Evolutionary conservation across 2,329 filamentous ascomycete genomes (phyloP), one percentile per base, ranked within the genome.

Genomic region (Leptographium wingfieldii): DNA sequence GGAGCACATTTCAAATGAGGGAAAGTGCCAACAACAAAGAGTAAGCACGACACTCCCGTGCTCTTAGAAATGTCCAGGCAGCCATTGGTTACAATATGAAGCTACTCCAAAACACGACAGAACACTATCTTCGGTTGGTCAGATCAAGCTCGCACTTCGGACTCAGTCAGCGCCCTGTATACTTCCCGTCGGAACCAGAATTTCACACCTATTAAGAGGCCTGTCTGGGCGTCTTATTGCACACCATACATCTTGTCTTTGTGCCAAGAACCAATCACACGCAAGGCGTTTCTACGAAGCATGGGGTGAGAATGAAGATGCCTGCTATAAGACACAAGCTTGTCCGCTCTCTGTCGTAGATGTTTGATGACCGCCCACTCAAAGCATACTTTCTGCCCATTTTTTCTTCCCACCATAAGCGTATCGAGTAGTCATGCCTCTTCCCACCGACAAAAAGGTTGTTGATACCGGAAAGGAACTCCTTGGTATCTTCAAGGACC

Each of bases 371-470:
- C 43, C 19, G 43, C 43, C 43, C 43, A 46, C 22, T 22, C 16
- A 46, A 1, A 46, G 43, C 43, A 46, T 19, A n/a, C 16, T 19
- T 22, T 46, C 43, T 46, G 19, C 2, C 43, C 3, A 3, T 22
- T 46, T 43, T 5, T 16, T 40, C 11, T 11, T 7, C 29, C 7
- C 29, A 2, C 38, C 40, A 22, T 19, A n/a, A n/a, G 16, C 6
- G 10, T 19, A n/a, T n/a, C 43, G 19, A n/a, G 22, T 22, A 27
- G 69, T 53, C 66, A 79, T 74, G 77, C 78, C 70, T 74, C 77
- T 73, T 65, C 76, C 69, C 63, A 70, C 65, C 64, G 74, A 73
- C 67, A 71, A 68, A 29, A 64, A 70, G 56, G 65, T 72, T 29
- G 69, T 74, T 59, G 68, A 71, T 60, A 73, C 73, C n/a, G 69